Conservation (phyloP, 768 basidiomycete genomes). For the Trichaptum fuscoviolaceum region DNA sequence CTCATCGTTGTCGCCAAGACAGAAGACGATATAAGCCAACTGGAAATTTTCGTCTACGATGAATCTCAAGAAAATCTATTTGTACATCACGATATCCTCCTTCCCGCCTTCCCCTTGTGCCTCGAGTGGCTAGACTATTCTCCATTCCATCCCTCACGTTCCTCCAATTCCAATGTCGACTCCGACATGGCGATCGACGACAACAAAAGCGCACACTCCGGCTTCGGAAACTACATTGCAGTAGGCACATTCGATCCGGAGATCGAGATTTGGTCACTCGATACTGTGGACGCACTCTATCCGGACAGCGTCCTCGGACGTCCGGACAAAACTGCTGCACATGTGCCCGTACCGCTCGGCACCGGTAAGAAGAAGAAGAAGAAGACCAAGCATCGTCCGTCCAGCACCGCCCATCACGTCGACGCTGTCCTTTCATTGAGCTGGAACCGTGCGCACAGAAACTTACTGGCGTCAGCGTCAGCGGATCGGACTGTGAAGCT, state of each 20-base stretch:
- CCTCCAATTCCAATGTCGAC: constrained; percentile 25
- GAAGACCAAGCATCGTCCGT: constrained; percentile 63
- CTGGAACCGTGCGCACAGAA: constrained; percentile 89
- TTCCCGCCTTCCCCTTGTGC: constrained; percentile 95
- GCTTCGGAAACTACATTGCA: constrained; percentile 87
- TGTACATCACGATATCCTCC: constrained; percentile 95
- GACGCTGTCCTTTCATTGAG: constrained; percentile 90
- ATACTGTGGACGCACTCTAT: constrained; percentile 90
- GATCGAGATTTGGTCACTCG: constrained; percentile 98
- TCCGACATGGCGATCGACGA: not conserved
- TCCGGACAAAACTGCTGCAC: constrained; percentile 76
- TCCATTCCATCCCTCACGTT: constrained; percentile 48
- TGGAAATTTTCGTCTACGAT: constrained; percentile 96
- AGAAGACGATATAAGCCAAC: constrained; percentile 91
- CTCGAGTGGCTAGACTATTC: constrained; percentile 98
- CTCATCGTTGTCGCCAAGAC: constrained; percentile 91
- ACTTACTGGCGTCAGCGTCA: constrained; percentile 85
- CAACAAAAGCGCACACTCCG: constrained; percentile 8
- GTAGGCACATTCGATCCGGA: constrained; percentile 97
- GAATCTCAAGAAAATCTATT: constrained; percentile 88
- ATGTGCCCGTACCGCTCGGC: constrained; percentile 73
- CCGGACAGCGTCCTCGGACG: constrained; percentile 89
- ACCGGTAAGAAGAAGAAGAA: constrained; percentile 97
- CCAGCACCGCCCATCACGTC: constrained; percentile 72
- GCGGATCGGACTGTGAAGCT: constrained; percentile 96